Percentiles rank a stretch among this genome's conserved stretches.
These are phyloP conservation scores for Geotrichum restrictum DNA, from an alignment of 1,139 yeast genomes.

Conservation along the genomic window DNA sequence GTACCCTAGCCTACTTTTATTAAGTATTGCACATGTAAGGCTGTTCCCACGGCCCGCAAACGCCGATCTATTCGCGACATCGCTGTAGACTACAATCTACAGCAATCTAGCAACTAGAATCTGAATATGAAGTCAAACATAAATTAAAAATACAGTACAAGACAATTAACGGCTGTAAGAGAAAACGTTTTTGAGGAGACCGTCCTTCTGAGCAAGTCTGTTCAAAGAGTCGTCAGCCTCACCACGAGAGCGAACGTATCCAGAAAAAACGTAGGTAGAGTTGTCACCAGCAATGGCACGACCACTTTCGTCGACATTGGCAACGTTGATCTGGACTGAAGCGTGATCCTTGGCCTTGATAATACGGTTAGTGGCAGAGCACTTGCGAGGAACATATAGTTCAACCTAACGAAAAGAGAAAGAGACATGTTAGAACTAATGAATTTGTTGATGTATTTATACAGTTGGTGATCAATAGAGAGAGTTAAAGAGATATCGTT, in stretches of 20 bases:
- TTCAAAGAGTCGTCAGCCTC: slow-evolving; percentile 98
- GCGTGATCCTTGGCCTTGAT: slow-evolving; percentile 99
- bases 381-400: slow-evolving; percentile 99
- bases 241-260: slow-evolving; percentile 86
- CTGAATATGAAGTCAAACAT: slow-evolving; percentile 1
- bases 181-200: slow-evolving; percentile 98
- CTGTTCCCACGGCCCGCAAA: too few relatives aligned
- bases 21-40: too few relatives aligned
- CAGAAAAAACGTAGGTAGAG: slow-evolving; percentile 95
- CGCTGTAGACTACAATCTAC: too few relatives aligned
- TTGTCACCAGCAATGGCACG: slow-evolving; percentile 87
- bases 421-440: neutral
- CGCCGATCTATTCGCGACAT: too few relatives aligned
- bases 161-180: slow-evolving; percentile 89
- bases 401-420: slow-evolving; percentile 67
- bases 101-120: too few relatives aligned
- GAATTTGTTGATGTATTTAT: neutral
- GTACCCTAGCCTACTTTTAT: too few relatives aligned
- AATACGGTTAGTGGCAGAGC: slow-evolving; percentile 99
- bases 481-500: slow-evolving; percentile 15
- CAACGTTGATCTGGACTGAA: slow-evolving; percentile 89
- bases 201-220: slow-evolving; percentile 99
- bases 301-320: slow-evolving; percentile 90
- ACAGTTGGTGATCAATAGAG: neutral
- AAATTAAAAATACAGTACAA: slow-evolving; percentile 3